Base-by-base conservation (phyloP, 2,329 filamentous ascomycete genomes). In the Aspergillus sp. region DNA sequence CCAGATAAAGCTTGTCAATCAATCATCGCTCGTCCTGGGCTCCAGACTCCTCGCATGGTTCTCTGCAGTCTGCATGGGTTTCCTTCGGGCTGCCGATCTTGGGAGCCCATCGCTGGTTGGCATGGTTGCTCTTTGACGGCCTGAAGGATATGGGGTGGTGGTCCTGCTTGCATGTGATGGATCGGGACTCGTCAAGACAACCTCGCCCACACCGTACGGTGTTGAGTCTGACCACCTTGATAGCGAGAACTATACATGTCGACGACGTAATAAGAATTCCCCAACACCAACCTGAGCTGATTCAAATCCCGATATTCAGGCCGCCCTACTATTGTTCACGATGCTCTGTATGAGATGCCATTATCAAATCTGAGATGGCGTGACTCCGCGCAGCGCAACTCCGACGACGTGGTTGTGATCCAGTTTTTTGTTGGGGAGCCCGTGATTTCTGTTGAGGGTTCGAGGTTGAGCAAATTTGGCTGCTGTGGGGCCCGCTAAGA, bases 391-490 rank as follows among this genome's bases (percentile, higher is more conserved):
- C 9, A 41, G n/a, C 33, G 23, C 5, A 44, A 43, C 25, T 41
- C 50, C 40, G 41, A 19, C 23, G 19, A n/a, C 25, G n/a, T 15
- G 17, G 21, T 33, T 41, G 17, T 21, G 50, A 37, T 45, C 47
- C 27, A 48, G 35, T 25, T 43, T 54, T 62, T 57, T 61, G 61
- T 62, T 62, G 61, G 61, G 61, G 59, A 54, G 35, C 52, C 52
- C 41, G 27, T 44, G 27, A 58, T 43, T 37, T 61, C 55, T 62
- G 61, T 62, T 62, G 61, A 62, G 61, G 55, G 55, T 50, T 53
- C 40, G 39, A 33, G 25, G 43, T 51, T 59, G 58, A 51, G 58
- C 39, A 46, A 15, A 14, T 44, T 50, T 46, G 47, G 44, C 31
- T 52, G 45, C 12, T 17, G 56, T 47, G 55, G 49, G 43, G 27